Evolutionary conservation across 2,329 filamentous ascomycete genomes (phyloP).

Genomic region (Fragosphaeria purpurea): DNA sequence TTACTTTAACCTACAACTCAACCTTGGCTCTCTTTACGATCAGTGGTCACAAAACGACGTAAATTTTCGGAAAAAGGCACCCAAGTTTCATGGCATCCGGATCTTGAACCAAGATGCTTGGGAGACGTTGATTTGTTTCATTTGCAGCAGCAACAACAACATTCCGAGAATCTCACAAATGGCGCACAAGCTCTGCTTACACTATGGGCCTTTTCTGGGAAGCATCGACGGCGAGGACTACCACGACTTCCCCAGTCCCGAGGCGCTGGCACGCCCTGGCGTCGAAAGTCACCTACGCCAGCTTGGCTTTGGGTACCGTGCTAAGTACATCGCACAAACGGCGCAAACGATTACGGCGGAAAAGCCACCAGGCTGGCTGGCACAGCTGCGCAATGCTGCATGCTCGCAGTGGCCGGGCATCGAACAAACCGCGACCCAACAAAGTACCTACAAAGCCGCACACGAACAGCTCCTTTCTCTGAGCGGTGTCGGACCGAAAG

Average conservation of each 20-base stretch:
- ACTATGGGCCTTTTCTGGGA: slow-evolving; percentile 73
- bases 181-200: slow-evolving; percentile 80
- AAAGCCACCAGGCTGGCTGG: slow-evolving; percentile 64
- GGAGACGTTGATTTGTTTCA: slow-evolving; percentile 89
- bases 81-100: slow-evolving; percentile 79
- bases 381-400: slow-evolving; percentile 67
- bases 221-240: slow-evolving; percentile 52
- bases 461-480: slow-evolving; percentile 71
- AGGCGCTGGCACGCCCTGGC: slow-evolving; percentile 55
- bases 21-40: slow-evolving; percentile 65
- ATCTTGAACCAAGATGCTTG: slow-evolving; percentile 93
- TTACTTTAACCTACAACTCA: slow-evolving; percentile 79
- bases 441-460: slow-evolving; percentile 54
- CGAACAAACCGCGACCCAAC: background rate
- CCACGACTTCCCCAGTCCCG: slow-evolving; percentile 10
- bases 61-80: slow-evolving; percentile 82
- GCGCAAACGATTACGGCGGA: slow-evolving; percentile 62
- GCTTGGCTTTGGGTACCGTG: slow-evolving; percentile 88
- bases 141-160: slow-evolving; percentile 98
- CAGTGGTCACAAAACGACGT: slow-evolving; percentile 79
- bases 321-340: slow-evolving; percentile 84
- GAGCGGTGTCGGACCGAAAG: slow-evolving; percentile 89
- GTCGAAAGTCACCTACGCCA: slow-evolving; percentile 73
- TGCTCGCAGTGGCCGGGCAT: slow-evolving; percentile 41
- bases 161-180: slow-evolving; percentile 92